phyloP scores from a whole-genome alignment of 768 basidiomycete species.

The Termitomyces sp. region DNA sequence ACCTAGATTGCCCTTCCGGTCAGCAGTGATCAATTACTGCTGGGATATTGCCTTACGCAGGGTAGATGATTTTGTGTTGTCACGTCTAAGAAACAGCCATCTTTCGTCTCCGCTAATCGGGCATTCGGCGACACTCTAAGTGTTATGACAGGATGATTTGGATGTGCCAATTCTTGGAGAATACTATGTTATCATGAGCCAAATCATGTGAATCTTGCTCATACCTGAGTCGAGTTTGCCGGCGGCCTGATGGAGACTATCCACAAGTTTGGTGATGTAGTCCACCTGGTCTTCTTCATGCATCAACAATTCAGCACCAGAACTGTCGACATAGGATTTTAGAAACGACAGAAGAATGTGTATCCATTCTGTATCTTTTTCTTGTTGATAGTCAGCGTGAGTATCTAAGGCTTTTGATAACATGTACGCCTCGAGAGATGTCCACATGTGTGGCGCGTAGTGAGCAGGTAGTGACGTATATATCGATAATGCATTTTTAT shows the following conservation, averaged over 20 bases:
- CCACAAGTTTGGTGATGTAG: slow-evolving; percentile 49
- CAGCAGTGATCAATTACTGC: not conserved
- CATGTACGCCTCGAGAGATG: slow-evolving; percentile 74
- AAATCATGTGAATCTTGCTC: slow-evolving; percentile 2
- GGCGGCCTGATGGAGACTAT: slow-evolving; percentile 42
- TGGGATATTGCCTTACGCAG: slow-evolving; percentile 43
- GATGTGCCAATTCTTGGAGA: slow-evolving; percentile 53
- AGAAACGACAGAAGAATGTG: slow-evolving; percentile 74
- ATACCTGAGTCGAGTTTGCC: slow-evolving; percentile 51
- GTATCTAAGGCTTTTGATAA: slow-evolving; percentile 69
- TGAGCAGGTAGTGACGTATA: slow-evolving; percentile 82
- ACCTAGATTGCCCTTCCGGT: slow-evolving; percentile 31
- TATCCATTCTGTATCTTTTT: slow-evolving; percentile 75
- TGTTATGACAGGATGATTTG: slow-evolving; percentile 66
- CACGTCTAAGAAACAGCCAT: slow-evolving; percentile 60
- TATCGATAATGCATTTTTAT: slow-evolving; percentile 57
- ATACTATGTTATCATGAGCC: not conserved
- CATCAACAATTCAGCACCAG: slow-evolving; percentile 47
- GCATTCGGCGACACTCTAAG: slow-evolving; percentile 45
- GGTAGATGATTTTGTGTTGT: slow-evolving; percentile 63
- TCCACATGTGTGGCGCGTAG: slow-evolving; percentile 80
- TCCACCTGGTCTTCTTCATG: slow-evolving; percentile 43
- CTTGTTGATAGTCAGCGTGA: slow-evolving; percentile 49
- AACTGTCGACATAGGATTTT: slow-evolving; percentile 56
- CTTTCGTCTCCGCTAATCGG: slow-evolving; percentile 49